Base-by-base conservation (phyloP, 192 early-diverging fungal genomes). In the Nowakowskiella sp. region DNA sequence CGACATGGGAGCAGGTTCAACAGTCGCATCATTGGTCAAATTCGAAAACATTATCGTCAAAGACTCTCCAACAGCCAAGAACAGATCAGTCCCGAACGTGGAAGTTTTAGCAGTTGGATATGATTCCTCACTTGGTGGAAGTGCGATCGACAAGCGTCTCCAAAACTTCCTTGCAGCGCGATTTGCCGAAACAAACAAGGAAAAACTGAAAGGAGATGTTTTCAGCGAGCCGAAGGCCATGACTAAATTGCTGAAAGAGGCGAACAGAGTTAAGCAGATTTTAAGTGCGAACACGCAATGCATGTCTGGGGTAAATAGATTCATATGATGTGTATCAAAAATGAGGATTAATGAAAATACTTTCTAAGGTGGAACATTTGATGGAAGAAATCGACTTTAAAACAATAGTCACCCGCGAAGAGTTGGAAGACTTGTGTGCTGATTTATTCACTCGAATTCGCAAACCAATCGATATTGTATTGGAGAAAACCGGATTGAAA, bases 1-100 rank as follows among this genome's bases (percentile, higher is more conserved):
- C 68, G 96, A 99, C 68, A 91, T 95, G 89, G 96, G 96, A 1
- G 94, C 96, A 7, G 89, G 92, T 24, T 86, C 82, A 55, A 97
- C 96, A 1, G 82, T 79, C n/a, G 92, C 86, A 21, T 85, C 90
- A 3, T 74, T 99, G 13, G 88, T 86, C 1, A 74, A 73, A 31
- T 94, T 97, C 65, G 80, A 60, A 72, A 81, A 63, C 61, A 50
- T 53, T 42, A 19, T 39, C 36, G 19, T 19, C 13, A 39, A 39
- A 39, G 36, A 39, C 13, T 39, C 13, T 19, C 36, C 36, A 19
- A 39, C 36, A 13, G 13, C 36, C 36, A 64, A 47, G 34, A 55
- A 81, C 69, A 64, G 72, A 39, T 70, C 68, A 4, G 36, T 77
- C 24, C 72, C 77, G 32, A 75, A 86, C 44, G 62, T 99, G 47